Conservation (phyloP, 2,329 filamentous ascomycete genomes). For the Ceratocystis ficicola region DNA sequence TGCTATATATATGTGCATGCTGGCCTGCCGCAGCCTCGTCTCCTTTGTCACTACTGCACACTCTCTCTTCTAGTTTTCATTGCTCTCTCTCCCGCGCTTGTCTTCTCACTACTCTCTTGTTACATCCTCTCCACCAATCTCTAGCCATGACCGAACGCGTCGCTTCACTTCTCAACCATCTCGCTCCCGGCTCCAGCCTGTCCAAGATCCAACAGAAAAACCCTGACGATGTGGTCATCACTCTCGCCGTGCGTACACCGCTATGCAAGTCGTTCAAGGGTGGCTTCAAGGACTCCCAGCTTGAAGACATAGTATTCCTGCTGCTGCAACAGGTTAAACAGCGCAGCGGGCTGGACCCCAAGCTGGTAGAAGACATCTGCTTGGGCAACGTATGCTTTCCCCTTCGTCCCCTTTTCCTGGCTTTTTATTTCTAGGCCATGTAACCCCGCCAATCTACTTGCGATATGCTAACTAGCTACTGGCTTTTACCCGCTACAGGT, state of each 20-base stretch:
- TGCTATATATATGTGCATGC: not conserved
- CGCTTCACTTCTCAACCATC: conserved; percentile 74
- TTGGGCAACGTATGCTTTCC: conserved; percentile 68
- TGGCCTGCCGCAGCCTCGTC: not conserved
- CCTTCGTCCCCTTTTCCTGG: not conserved
- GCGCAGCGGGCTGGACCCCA: conserved; percentile 65
- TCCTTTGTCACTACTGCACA: not conserved
- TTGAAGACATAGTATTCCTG: conserved; percentile 77
- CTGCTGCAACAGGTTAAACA: conserved; percentile 64
- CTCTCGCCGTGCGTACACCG: conserved; percentile 77
- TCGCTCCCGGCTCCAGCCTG: conserved; percentile 61
- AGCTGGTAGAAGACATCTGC: conserved; percentile 77
- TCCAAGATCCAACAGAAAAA: conserved; percentile 77
- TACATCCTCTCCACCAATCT: too few relatives aligned
- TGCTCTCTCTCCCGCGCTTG: conserved; percentile 16
- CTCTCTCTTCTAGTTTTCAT: not conserved
- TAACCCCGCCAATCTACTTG: not conserved
- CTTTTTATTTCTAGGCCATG: not conserved
- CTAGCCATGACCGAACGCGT: conserved; percentile 74
- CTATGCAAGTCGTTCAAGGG: conserved; percentile 82
- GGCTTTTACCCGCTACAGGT: conserved; percentile 40
- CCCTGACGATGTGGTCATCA: conserved; percentile 93
- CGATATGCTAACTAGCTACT: too few relatives aligned
- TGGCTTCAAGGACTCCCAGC: conserved; percentile 82
- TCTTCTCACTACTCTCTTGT: too few relatives aligned